Evolutionary conservation across 2,329 filamentous ascomycete species (phyloP), one percentile per base, ranked within the genome.

Genomic region (Cladosporium halotolerans): DNA sequence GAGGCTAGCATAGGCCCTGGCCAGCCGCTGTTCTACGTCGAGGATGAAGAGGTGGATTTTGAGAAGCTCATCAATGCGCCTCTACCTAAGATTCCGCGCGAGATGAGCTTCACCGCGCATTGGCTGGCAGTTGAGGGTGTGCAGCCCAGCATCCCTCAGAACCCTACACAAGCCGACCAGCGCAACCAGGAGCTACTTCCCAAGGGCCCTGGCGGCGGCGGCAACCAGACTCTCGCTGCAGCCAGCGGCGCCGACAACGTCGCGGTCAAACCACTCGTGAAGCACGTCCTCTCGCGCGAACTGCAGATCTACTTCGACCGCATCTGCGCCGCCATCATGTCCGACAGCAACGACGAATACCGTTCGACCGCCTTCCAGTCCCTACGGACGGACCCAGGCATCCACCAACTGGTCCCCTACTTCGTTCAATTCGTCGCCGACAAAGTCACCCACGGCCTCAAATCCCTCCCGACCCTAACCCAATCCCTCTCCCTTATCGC

Each of bases 101-200:
- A 99, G 70, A 86, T 93, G 63, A 89, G 84, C 57, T 92, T 96
- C 67, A 97, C 92, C 39, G 93, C 89, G 56, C 93, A 99, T 72
- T 99, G 93, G 92, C 84, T 97, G 57, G 91, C 93, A 18, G 89
- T 99, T 45, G 93, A 99, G 76, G 93, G 93, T 55, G 93, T 97
- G 28, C 92, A 99, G 68, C 93, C 93, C 2, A 88, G 90, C 0
- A 96, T 97, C 62, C 90, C 92, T 1, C 92, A 97, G 70, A 99
- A 99, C 70, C 93, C 93, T 6, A 93, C 90, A 33, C 63, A 67
- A 40, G 64, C 66, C 31, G 91, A 96, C 68, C 85, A 89, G 31
- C 81, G 89, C 56, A 84, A 86, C 48, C 86, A 91, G 66, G 91
- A 96, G 64, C 79, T 96, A 31, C 79, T 95, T 14, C 88, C 91